Conservation (phyloP, 306 rosid genomes). For the Lathyrus aphaca region DNA sequence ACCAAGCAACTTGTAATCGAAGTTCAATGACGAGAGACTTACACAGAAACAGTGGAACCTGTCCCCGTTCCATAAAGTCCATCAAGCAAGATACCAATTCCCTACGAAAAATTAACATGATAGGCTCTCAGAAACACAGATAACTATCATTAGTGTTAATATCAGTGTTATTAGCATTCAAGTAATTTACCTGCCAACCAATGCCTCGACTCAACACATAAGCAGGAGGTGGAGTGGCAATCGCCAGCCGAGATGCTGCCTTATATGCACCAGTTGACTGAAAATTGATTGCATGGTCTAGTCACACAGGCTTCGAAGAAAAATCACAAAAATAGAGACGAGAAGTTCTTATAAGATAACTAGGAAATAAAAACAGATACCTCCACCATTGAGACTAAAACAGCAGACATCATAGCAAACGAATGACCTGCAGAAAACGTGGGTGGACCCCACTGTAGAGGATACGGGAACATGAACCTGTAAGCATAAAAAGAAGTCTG, state of each 20-base stretch:
- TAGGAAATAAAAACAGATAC: conserved; percentile 47
- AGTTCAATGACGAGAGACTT: conserved; percentile 44
- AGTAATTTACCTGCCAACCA: conserved; percentile 88
- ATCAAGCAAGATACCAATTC: conserved; percentile 81
- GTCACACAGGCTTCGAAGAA: conserved; percentile 23
- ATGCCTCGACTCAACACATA: conserved; percentile 97
- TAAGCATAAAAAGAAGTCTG: conserved; percentile 33
- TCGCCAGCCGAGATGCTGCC: conserved; percentile 92
- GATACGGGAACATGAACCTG: conserved; percentile 97
- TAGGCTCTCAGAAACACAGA: conserved; percentile 18
- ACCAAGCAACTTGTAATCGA: conserved; percentile 10
- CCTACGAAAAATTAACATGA: conserved; percentile 52
- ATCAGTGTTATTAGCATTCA: conserved; percentile 1
- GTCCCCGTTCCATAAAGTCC: conserved; percentile 90
- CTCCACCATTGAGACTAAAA: conserved; percentile 97
- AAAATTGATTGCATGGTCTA: conserved; percentile 26
- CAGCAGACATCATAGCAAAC: conserved; percentile 95
- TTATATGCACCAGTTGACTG: conserved; percentile 96
- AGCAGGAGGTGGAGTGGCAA: conserved; percentile 98
- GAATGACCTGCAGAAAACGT: conserved; percentile 98
- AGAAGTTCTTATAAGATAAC: neutral
- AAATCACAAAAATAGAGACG: conserved; percentile 1
- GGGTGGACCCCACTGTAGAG: conserved; percentile 99
- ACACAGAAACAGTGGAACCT: conserved; percentile 97
- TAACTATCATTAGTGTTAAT: conserved; percentile 6